Evolutionary conservation across 331 rosid species (phyloP).

Genomic region (Rosa hybrid): DNA sequence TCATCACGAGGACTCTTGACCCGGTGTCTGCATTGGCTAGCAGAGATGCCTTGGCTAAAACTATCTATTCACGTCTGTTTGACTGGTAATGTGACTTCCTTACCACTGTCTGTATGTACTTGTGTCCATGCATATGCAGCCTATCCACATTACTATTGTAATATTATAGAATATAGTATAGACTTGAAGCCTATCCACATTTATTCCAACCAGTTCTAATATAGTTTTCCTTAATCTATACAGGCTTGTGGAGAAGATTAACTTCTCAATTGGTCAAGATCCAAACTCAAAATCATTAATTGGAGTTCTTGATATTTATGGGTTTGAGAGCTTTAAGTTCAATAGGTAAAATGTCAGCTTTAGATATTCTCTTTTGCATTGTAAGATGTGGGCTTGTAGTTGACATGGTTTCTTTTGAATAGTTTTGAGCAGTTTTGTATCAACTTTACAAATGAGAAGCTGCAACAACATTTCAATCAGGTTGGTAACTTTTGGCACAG

Average conservation of each 20-base stretch:
- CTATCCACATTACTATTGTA: neutral
- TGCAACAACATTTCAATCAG: slow-evolving; percentile 99
- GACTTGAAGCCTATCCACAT: slow-evolving; percentile 5
- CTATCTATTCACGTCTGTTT: slow-evolving; percentile 88
- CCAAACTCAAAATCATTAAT: slow-evolving; percentile 85
- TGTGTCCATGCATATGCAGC: neutral
- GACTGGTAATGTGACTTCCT: slow-evolving; percentile 70
- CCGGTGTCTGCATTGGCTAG: slow-evolving; percentile 89
- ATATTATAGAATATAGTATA: neutral
- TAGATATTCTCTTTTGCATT: slow-evolving; percentile 16
- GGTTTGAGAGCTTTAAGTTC: slow-evolving; percentile 95
- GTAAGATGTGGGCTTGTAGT: slow-evolving; percentile 25
- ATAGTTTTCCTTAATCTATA: slow-evolving; percentile 20
- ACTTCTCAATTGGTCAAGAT: slow-evolving; percentile 93
- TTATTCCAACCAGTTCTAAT: slow-evolving; percentile 24
- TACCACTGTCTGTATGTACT: slow-evolving; percentile 19
- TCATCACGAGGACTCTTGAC: slow-evolving; percentile 96
- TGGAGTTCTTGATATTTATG: slow-evolving; percentile 98
- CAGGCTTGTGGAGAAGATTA: slow-evolving; percentile 97
- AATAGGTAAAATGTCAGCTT: slow-evolving; percentile 63
- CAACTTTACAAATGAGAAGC: slow-evolving; percentile 94
- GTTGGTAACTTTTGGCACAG: slow-evolving; percentile 40
- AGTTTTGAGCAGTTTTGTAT: slow-evolving; percentile 99
- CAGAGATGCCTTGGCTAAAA: slow-evolving; percentile 95
- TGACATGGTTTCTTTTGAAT: slow-evolving; percentile 33